Base-by-base conservation (phyloP, 441 rosid genomes). In the Biscutella auriculata region DNA sequence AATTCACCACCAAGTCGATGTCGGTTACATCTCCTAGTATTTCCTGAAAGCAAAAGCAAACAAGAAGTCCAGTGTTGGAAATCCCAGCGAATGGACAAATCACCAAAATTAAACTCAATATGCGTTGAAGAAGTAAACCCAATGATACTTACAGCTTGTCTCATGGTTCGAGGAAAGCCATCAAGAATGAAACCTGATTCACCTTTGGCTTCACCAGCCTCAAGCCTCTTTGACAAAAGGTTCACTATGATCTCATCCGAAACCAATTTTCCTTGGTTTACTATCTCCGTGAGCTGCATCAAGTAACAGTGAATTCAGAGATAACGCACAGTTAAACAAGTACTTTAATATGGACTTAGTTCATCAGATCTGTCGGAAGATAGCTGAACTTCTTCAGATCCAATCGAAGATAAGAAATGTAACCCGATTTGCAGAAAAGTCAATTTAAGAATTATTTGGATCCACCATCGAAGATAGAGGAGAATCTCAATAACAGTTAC, bases 151-250 rank as follows among this genome's bases (percentile, higher is more conserved):
- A 84, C 91, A 25, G 85, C 87, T 73, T 84, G 91, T 55, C 70
- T 67, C 33, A 81, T 77, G 2, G 85, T 84, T 48, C 87, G 79
- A 16, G 91, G 91, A 65, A 84, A 84, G 16, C 91, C 91, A 61
- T 84, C 87, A 33, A 81, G 85, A 53, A 84, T 78, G 53, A 84
- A 84, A 2, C 85, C 85, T 1, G 82, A 78, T 78, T 79, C 83
- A 28, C 87, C 85, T 68, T 70, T 75, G 0, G 79, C 76, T 67
- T 77, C 77, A 58, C 82, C 87, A 52, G 81, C 69, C 39, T 73
- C 70, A 19, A 84, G 82, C 62, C 87, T 75, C 73, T 79, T 77
- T 1, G 83, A 76, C 68, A 84, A 66, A 9, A 84, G 48, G 51
- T 67, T 69, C 3, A 81, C 43, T n/a, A 81, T 76, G 44, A 76